Evolutionary conservation across 2,329 filamentous ascomycete species (phyloP), one percentile per base, ranked within the genome.

Genomic region (Penicillium sclerotiorum): DNA sequence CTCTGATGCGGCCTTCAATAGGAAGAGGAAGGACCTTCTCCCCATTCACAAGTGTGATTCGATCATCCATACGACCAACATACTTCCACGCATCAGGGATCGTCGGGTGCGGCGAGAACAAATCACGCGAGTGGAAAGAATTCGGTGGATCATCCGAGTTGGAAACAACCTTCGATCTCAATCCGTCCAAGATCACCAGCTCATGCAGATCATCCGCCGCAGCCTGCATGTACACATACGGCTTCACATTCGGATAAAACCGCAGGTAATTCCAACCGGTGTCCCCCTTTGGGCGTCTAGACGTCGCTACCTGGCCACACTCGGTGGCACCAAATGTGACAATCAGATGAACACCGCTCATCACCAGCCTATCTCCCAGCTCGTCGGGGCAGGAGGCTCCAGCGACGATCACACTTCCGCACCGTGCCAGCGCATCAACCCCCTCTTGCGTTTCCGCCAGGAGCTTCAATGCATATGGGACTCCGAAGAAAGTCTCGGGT

Each of bases 381-480:
- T 79, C 78, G 58, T 86, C 82, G 0, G 83, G 83, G 55, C 81
- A 84, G 5, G 77, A 72, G 15, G 78, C 80, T 0, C 83, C 83
- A 1, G 77, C 82, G 52, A 78, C 83, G 55, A 82, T 72, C 13
- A 85, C 81, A 1, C 81, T 57, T 56, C 80, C 77, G 12, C 77
- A 70, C 20, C 67, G 64, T 0, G 65, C 64, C 11, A 86, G 65
- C 2, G 69, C 69, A 1, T 68, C 60, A n/a, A 84, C 74, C 0
- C 84, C 85, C n/a, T 78, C 74, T 0, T 79, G 69, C 0, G 77
- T 76, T 60, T 88, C 85, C 1, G 78, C 77, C 1, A 88, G 71
- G 0, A 88, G 68, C 58, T 87, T 86, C n/a, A 88, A 65, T 0
- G 81, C 78, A 56, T 87, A 88, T 0, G 85, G 85, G 0, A 88